Conservation (phyloP, 495 filamentous ascomycete genomes). For the Pyrenula aspistea region DNA sequence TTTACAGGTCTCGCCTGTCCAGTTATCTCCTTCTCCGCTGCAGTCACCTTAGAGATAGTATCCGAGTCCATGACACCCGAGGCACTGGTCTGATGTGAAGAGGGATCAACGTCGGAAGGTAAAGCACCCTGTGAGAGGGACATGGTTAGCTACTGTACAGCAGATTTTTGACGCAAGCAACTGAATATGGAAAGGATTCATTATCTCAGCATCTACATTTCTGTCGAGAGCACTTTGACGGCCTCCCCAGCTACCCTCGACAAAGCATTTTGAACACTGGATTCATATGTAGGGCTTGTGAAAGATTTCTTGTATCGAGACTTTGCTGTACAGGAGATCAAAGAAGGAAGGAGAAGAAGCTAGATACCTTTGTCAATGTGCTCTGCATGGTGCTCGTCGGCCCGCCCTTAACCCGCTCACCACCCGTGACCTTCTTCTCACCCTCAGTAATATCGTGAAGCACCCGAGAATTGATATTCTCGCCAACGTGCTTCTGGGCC, state of each 20-base stretch:
- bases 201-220: too few relatives aligned
- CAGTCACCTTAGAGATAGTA: conserved; percentile 13
- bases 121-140: not conserved
- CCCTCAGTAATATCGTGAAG: conserved; percentile 3
- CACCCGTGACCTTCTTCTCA: conserved; percentile 11
- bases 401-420: conserved; percentile 2
- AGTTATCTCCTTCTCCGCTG: conserved; percentile 4
- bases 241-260: too few relatives aligned
- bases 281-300: too few relatives aligned
- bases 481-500: conserved; percentile 11
- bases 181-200: too few relatives aligned
- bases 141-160: too few relatives aligned
- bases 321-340: not conserved
- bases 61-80: conserved; percentile 11
- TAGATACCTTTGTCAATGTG: conserved; percentile 1
- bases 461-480: conserved; percentile 5
- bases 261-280: too few relatives aligned
- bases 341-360: not conserved
- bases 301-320: too few relatives aligned
- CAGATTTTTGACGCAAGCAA: too few relatives aligned
- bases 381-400: conserved; percentile 10
- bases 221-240: too few relatives aligned
- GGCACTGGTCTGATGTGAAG: not conserved
- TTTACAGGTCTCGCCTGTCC: not conserved
- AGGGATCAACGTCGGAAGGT: not conserved